Evolutionary conservation across 2,329 filamentous ascomycete species (phyloP), one percentile per base, ranked within the genome.

Genomic region (Geoglossum cookeanum): DNA sequence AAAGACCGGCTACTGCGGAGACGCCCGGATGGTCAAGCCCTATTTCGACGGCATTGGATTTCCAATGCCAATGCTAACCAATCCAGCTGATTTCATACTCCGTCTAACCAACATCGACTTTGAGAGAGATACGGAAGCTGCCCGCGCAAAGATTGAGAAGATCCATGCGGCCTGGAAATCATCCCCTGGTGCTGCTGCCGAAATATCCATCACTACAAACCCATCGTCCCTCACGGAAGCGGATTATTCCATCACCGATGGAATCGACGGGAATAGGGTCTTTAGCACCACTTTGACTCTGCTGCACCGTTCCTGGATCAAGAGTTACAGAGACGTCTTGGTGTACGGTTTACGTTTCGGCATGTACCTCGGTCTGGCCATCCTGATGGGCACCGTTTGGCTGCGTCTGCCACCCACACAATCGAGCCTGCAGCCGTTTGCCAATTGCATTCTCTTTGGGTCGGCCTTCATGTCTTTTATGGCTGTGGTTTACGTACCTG

Each of bases 351-450:
- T 92, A 62, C 80, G 88, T 2, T 75, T 92, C 47, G 83, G 78
- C 45, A 94, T 94, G 87, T 92, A 94, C 68, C 74, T 83, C 60
- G 80, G 79, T 70, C 75, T 92, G 15, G 87, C 87, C 1, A 79
- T 92, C 63, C 83, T 92, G 78, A 89, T 91, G 83, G 87, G 88
- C 4, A 94, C 87, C 0, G 84, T 94, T 11, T 94, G 86, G 82
- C 71, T 94, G 13, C 80, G 87, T 5, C 74, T 94, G 2, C 70
- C 76, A 3, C 75, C 83, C 0, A 71, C 75, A 0, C 87, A 94
- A 66, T 72, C 76, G 58, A 84, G 84, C 59, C 91, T 94, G 62
- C 83, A 87, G 63, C 81, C 87, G 0, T 85, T 87, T 64, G 87
- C 82, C 68, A 94, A 94, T 66, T 85, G 85, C 54, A 85, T 94